These are phyloP conservation scores for Camptophora hylomeconis DNA, from an alignment of 2,329 filamentous ascomycete genomes.

Conservation along the genomic window DNA sequence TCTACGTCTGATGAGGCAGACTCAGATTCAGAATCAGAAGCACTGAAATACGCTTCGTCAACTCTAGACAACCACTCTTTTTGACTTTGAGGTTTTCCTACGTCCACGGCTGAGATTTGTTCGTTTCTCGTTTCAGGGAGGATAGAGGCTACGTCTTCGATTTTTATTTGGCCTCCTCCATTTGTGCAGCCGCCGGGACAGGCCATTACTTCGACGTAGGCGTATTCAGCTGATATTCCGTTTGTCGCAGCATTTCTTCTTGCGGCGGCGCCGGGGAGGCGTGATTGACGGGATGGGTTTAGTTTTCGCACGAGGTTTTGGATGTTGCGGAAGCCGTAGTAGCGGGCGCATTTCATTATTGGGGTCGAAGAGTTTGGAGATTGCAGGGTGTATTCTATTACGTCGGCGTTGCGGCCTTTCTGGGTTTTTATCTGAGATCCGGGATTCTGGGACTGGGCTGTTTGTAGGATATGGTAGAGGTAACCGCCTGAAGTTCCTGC, in stretches of 20 bases:
- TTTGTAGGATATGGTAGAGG: slow-evolving; percentile 68
- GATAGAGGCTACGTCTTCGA: slow-evolving; percentile 52
- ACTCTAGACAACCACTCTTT: slow-evolving; percentile 72
- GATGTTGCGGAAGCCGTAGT: slow-evolving; percentile 96
- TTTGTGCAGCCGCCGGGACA: slow-evolving; percentile 98
- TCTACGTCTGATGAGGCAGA: slow-evolving; percentile 9
- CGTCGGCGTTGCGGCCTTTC: slow-evolving; percentile 78
- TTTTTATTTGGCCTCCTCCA: slow-evolving; percentile 87
- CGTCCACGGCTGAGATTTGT: slow-evolving; percentile 15
- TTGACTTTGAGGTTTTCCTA: slow-evolving; percentile 51
- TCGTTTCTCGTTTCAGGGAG: slow-evolving; percentile 11
- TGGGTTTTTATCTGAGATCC: slow-evolving; percentile 58
- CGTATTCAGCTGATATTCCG: slow-evolving; percentile 47
- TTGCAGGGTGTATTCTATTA: slow-evolving; percentile 67
- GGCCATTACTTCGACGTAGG: slow-evolving; percentile 98
- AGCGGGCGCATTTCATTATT: slow-evolving; percentile 74
- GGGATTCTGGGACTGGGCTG: slow-evolving; percentile 56
- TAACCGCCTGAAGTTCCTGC: slow-evolving; percentile 82
- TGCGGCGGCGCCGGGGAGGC: slow-evolving; percentile 62
- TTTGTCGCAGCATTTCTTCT: slow-evolving; percentile 23
- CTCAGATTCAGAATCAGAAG: slow-evolving; percentile 22
- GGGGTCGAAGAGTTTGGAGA: slow-evolving; percentile 40
- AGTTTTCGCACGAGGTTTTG: slow-evolving; percentile 91
- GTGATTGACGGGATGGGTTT: slow-evolving; percentile 64
- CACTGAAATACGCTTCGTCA: slow-evolving; percentile 84